phyloP scores from a whole-genome alignment of 2,329 filamentous ascomycete genomes.

The Sarocladium brachiariae region DNA sequence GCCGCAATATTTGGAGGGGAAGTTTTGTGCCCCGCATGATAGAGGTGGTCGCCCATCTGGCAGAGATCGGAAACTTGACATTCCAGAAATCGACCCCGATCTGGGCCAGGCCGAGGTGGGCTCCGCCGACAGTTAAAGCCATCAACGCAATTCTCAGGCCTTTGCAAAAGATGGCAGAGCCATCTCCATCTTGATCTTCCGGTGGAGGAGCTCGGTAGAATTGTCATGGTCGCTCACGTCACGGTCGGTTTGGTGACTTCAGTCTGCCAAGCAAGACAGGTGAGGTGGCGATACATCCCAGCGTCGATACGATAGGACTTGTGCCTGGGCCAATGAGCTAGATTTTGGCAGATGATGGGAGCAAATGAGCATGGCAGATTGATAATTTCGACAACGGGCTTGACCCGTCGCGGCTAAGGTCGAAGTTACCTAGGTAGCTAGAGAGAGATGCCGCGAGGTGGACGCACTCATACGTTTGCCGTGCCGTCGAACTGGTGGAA shows the following conservation, averaged over 20 bases:
- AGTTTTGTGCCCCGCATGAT: neutral
- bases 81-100: conserved; percentile 8
- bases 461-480: no score
- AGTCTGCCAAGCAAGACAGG: no score
- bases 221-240: no score
- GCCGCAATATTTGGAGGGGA: neutral
- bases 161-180: neutral
- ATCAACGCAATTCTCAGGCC: neutral
- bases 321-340: neutral
- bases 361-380: conserved; percentile 4
- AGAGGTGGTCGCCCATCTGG: neutral
- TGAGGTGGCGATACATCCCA: no score
- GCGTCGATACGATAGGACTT: neutral
- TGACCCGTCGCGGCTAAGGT: conserved; percentile 6
- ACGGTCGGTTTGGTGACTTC: no score
- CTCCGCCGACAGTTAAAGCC: neutral
- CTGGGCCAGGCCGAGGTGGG: neutral
- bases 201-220: neutral
- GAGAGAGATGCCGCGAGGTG: neutral
- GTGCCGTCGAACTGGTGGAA: neutral
- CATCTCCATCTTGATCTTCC: neutral
- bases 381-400: conserved; percentile 6
- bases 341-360: neutral
- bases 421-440: no score
- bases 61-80: conserved; percentile 9